phyloP scores from a whole-genome alignment of 768 basidiomycete genomes.

The Cystofilobasidium capitatum region DNA sequence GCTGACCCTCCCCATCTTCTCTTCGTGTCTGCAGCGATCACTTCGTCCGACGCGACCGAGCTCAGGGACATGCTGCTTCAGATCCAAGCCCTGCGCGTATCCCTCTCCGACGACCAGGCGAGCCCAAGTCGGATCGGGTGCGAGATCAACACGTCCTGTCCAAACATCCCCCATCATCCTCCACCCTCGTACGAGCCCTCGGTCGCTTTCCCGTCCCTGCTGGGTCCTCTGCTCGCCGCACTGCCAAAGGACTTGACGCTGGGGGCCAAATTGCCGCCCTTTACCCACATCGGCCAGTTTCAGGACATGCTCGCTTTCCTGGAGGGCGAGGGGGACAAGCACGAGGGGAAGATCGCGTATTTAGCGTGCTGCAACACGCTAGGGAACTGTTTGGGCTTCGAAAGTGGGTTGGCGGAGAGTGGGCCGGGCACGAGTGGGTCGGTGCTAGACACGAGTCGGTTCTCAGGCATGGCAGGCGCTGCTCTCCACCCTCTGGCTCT shows the following conservation, averaged over 20 bases:
- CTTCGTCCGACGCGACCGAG: constrained; percentile 50
- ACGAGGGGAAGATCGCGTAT: constrained; percentile 5
- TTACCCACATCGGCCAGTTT: constrained; percentile 56
- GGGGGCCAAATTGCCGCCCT: constrained; percentile 73
- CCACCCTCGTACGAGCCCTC: constrained; percentile 56
- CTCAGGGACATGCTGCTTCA: constrained; percentile 50
- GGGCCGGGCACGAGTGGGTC: background rate
- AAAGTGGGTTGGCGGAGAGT: background rate
- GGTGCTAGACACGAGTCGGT: constrained; percentile 3
- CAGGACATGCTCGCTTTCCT: constrained; percentile 43
- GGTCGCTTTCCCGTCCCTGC: constrained; percentile 46
- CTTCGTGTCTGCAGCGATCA: constrained; percentile 46
- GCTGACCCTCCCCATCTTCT: background rate
- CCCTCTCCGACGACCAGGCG: constrained; percentile 32
- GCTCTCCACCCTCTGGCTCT: constrained; percentile 63
- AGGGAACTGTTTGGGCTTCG: constrained; percentile 18
- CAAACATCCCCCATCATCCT: constrained; percentile 54
- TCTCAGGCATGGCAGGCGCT: constrained; percentile 60
- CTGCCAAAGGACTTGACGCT: constrained; percentile 49
- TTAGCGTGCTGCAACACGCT: constrained; percentile 25
- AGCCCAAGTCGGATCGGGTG: constrained; percentile 47
- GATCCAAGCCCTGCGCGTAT: constrained; percentile 54
- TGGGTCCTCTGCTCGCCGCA: constrained; percentile 49
- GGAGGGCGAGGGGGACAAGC: background rate
- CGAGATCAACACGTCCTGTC: constrained; percentile 78